phyloP scores from a whole-genome alignment of 495 filamentous ascomycete genomes.

The Daldinia decipiens region DNA sequence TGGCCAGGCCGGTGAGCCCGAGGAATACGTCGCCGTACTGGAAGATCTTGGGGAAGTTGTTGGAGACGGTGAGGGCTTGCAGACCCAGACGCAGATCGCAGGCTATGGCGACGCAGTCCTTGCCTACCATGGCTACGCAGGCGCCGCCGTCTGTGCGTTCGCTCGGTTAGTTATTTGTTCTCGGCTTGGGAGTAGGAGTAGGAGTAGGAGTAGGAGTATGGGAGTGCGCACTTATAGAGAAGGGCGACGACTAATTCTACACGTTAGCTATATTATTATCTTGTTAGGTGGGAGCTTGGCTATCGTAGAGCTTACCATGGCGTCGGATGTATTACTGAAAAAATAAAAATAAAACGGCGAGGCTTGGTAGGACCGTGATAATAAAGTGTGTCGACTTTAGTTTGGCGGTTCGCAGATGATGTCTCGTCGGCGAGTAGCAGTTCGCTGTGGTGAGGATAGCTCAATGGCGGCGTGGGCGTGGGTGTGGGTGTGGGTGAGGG shows the following conservation, averaged over 20 bases:
- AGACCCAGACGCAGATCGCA: conserved; percentile 98
- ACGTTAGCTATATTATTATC: conserved; percentile 19
- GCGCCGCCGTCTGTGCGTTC: conserved; percentile 82
- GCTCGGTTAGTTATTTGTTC: conserved; percentile 15
- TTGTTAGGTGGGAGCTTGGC: conserved; percentile 5
- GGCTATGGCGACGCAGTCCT: conserved; percentile 98
- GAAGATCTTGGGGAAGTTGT: conserved; percentile 99
- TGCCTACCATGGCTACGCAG: conserved; percentile 98
- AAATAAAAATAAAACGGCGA: conserved; percentile 2
- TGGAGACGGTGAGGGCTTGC: conserved; percentile 95
- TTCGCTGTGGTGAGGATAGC: conserved; percentile 20
- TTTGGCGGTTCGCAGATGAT: conserved; percentile 4
- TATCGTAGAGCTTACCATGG: conserved; percentile 47
- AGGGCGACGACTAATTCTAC: conserved; percentile 71
- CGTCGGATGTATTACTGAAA: conserved; percentile 26
- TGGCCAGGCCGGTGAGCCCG: conserved; percentile 95
- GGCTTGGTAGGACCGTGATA: not conserved
- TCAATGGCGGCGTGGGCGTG: conserved; percentile 14
- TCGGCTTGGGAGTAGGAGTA: not conserved
- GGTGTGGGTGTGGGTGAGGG: not conserved
- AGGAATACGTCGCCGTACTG: conserved; percentile 95
- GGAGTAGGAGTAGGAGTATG: not conserved
- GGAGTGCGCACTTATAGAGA: conserved; percentile 81
- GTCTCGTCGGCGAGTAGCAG: conserved; percentile 30
- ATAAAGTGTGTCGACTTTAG: not conserved